Evolutionary conservation across 352 stramenopile species (phyloP).

Genomic region (Elongisporangium anandrum): DNA sequence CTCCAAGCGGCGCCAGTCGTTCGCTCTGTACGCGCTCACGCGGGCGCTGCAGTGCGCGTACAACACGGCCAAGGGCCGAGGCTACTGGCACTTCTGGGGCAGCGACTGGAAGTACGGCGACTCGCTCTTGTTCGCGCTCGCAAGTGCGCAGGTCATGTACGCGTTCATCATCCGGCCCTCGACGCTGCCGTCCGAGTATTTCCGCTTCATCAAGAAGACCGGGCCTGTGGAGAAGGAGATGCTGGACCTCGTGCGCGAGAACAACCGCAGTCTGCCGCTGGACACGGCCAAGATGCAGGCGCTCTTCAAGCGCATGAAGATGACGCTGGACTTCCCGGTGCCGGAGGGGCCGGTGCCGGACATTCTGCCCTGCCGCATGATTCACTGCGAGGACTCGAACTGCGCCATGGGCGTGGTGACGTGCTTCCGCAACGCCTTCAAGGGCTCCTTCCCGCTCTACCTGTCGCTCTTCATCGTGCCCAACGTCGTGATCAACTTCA

Average conservation of each 20-base stretch:
- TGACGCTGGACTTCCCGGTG: slow-evolving; percentile 25
- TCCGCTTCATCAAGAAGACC: slow-evolving; percentile 77
- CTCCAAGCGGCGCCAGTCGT: slow-evolving; percentile 55
- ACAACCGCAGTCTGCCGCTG: slow-evolving; percentile 45
- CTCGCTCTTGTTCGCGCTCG: slow-evolving; percentile 70
- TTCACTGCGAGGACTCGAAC: slow-evolving; percentile 47
- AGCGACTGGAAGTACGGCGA: slow-evolving; percentile 82
- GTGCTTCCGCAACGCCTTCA: slow-evolving; percentile 58
- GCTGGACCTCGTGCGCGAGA: slow-evolving; percentile 57
- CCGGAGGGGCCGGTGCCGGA: slow-evolving; percentile 14
- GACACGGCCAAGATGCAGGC: slow-evolving; percentile 30
- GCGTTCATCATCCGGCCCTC: slow-evolving; percentile 74
- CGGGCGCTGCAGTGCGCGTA: slow-evolving; percentile 81
- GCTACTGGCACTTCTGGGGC: slow-evolving; percentile 87
- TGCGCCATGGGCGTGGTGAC: slow-evolving; percentile 42
- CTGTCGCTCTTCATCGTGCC: slow-evolving; percentile 84
- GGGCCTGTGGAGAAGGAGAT: slow-evolving; percentile 61
- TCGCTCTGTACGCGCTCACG: slow-evolving; percentile 81
- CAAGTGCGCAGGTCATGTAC: slow-evolving; percentile 84
- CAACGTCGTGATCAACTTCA: slow-evolving; percentile 77
- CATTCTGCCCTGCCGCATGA: slow-evolving; percentile 53
- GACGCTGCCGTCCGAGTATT: slow-evolving; percentile 73
- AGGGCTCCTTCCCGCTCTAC: slow-evolving; percentile 74
- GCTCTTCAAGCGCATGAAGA: slow-evolving; percentile 38
- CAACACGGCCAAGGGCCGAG: slow-evolving; percentile 76